A percentile compares a stretch with the other conserved stretches of the same genome.
Conservation (phyloP, 805 yeast genomes). For the Ogataea degrootiae region DNA sequence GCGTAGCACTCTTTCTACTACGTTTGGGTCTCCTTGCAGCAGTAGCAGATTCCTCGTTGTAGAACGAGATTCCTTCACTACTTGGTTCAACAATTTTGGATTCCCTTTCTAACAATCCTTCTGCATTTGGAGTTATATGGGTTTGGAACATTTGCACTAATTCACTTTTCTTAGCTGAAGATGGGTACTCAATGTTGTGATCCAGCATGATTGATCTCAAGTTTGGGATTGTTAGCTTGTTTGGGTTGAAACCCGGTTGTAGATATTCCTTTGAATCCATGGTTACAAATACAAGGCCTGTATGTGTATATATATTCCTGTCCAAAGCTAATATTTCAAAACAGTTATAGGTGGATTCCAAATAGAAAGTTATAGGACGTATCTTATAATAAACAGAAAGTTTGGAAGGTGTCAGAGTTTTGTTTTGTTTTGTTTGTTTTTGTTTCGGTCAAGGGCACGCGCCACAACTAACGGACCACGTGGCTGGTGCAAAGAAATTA, state of each 20-base stretch:
- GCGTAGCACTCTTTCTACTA: background rate
- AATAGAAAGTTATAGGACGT: no score
- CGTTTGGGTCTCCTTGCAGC: background rate
- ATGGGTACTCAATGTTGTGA: conserved; percentile 56
- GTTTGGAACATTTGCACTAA: conserved; percentile 57
- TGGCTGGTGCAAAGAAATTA: no score
- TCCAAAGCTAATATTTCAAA: no score
- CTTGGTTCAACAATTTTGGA: conserved; percentile 17
- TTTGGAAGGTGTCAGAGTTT: no score
- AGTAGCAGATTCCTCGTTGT: background rate
- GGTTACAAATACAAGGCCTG: background rate
- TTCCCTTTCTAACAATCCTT: conserved; percentile 33
- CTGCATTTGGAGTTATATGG: conserved; percentile 46
- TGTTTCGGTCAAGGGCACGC: no score
- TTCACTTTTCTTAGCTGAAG: conserved; percentile 64
- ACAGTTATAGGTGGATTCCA: no score
- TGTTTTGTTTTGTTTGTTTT: no score
- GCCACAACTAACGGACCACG: no score
- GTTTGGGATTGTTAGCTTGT: conserved; percentile 59
- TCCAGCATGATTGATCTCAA: conserved; percentile 61
- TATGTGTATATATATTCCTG: no score
- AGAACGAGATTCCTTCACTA: conserved; percentile 19
- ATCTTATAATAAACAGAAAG: no score
- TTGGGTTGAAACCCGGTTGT: conserved; percentile 57
- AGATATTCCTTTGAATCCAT: conserved; percentile 36